Evolutionary conservation across 1,284 basidiomycete genomes (phyloP).

Genomic region (Ganoderma multipileum): DNA sequence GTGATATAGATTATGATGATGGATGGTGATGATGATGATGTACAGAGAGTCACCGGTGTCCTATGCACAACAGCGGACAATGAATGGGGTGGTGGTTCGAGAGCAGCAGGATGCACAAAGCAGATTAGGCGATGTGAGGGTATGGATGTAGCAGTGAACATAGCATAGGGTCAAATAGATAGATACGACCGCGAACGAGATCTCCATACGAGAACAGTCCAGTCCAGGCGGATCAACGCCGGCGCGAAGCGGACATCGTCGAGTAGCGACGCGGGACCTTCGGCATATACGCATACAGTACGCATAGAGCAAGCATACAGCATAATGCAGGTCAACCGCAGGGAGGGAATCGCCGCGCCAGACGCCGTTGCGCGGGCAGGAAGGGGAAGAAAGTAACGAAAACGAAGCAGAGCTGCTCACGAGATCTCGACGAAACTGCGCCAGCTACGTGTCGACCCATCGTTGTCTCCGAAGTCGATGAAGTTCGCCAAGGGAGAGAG

Average conservation of each 20-base stretch:
- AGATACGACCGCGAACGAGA: background rate
- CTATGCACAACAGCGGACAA: conserved; percentile 6
- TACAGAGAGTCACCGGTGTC: conserved; percentile 9
- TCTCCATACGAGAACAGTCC: background rate
- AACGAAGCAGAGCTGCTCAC: conserved; percentile 12
- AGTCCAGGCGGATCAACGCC: conserved; percentile 14
- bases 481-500: conserved; percentile 61
- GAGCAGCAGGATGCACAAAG: conserved; percentile 13
- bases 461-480: conserved; percentile 66
- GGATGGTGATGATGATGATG: conserved; percentile 3
- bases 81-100: background rate
- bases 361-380: conserved; percentile 1
- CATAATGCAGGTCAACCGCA: conserved; percentile 14
- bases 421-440: conserved; percentile 67
- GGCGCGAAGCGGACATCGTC: background rate
- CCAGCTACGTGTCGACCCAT: conserved; percentile 55
- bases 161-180: conserved; percentile 22
- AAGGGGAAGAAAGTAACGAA: no score
- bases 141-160: conserved; percentile 9
- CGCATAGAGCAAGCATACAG: conserved; percentile 9
- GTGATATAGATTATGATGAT: background rate
- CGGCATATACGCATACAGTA: conserved; percentile 14
- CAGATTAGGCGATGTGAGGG: conserved; percentile 19
- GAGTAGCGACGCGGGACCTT: background rate
- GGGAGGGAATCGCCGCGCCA: background rate